These are phyloP conservation scores for Myxozyma vanderwaltii DNA, from an alignment of 805 yeast species.

Conservation along the genomic window DNA sequence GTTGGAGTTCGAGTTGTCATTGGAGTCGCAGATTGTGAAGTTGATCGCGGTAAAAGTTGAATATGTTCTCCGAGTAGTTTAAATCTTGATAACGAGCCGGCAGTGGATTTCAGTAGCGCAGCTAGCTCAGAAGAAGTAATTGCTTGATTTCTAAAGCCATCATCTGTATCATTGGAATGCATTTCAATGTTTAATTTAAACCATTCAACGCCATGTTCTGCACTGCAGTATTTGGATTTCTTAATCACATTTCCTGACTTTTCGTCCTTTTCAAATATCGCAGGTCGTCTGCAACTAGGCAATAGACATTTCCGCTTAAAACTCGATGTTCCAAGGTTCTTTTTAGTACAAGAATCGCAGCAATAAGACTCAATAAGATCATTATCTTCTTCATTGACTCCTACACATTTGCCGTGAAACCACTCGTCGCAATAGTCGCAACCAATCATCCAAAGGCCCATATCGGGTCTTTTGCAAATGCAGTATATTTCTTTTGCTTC, in stretches of 20 bases:
- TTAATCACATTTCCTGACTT: constrained; percentile 29
- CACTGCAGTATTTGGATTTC: constrained; percentile 71
- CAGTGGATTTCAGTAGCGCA: neutral
- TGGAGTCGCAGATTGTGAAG: constrained; percentile 1
- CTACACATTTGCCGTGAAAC: constrained; percentile 84
- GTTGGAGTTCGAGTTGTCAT: constrained; percentile 19
- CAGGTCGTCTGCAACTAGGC: constrained; percentile 57
- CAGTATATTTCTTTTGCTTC: constrained; percentile 51
- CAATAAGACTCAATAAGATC: constrained; percentile 63
- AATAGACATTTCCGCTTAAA: constrained; percentile 82
- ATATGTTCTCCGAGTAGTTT: constrained; percentile 16
- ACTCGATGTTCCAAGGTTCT: constrained; percentile 50
- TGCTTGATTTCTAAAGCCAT: constrained; percentile 12
- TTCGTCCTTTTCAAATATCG: constrained; percentile 16
- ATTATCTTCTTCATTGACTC: constrained; percentile 53
- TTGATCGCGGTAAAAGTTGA: neutral
- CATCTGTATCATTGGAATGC: neutral
- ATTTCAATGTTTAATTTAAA: constrained; percentile 29
- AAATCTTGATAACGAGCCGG: constrained; percentile 8
- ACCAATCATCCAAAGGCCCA: constrained; percentile 84
- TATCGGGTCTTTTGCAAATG: constrained; percentile 74
- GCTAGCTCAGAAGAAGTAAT: constrained; percentile 8
- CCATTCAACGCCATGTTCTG: constrained; percentile 64
- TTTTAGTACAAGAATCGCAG: constrained; percentile 70
- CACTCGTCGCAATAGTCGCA: constrained; percentile 96